phyloP scores from a whole-genome alignment of 345 rosid genomes.

The Tarenaya hassleriana region DNA sequence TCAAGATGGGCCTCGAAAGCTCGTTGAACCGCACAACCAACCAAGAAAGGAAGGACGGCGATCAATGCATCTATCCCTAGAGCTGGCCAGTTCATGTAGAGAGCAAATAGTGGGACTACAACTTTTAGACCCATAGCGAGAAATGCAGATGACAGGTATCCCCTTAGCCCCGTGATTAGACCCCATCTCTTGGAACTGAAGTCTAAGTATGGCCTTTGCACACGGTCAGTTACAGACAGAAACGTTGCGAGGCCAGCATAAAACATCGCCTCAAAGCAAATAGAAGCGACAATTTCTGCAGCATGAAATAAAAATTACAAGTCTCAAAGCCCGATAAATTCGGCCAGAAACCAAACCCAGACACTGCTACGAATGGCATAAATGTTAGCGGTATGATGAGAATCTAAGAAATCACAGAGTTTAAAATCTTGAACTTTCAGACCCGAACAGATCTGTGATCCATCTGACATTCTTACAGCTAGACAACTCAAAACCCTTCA shows the following conservation, averaged over 20 bases:
- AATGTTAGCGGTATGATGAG: too few species aligned
- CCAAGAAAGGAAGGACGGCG: constrained; percentile 64
- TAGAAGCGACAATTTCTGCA: constrained; percentile 61
- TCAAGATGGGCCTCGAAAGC: constrained; percentile 50
- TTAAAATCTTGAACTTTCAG: too few species aligned
- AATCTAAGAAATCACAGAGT: neutral
- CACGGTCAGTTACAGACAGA: constrained; percentile 46
- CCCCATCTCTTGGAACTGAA: constrained; percentile 86
- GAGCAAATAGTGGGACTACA: constrained; percentile 46
- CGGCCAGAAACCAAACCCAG: neutral
- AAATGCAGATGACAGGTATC: constrained; percentile 60
- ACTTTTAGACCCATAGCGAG: constrained; percentile 62
- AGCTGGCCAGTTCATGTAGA: constrained; percentile 61
- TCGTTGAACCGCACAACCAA: constrained; percentile 67
- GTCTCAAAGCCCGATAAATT: neutral
- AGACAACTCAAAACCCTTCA: too few species aligned
- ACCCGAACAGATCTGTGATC: too few species aligned
- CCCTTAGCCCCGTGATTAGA: constrained; percentile 73
- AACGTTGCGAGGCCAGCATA: constrained; percentile 69
- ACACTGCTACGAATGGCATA: neutral
- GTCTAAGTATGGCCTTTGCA: constrained; percentile 79
- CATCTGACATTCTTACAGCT: too few species aligned
- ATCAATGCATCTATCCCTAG: constrained; percentile 55
- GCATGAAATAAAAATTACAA: constrained; percentile 1
- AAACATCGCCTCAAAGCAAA: constrained; percentile 57